Conservation (phyloP, 1,284 basidiomycete species). For the Cutaneotrichosporon dermatis region DNA sequence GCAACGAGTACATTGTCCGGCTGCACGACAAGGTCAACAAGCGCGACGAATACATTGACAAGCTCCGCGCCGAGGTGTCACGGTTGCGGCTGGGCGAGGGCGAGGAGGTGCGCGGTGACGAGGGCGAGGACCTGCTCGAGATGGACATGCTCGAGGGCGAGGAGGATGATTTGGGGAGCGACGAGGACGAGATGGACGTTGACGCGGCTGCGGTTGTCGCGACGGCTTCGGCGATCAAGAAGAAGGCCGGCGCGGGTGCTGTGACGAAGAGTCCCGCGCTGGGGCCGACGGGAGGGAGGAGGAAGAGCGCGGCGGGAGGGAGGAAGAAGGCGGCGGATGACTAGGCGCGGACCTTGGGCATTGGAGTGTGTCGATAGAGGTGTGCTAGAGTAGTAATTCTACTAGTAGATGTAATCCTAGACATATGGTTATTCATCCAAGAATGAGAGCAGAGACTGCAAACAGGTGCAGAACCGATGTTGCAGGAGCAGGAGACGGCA, state of each 20-base stretch:
- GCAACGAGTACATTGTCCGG: slow-evolving; percentile 77
- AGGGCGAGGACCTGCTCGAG: slow-evolving; percentile 38
- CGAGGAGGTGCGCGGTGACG: slow-evolving; percentile 33
- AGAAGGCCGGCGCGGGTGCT: background rate
- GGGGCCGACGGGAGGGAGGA: background rate
- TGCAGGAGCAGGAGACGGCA: background rate
- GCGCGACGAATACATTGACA: slow-evolving; percentile 73
- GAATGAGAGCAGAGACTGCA: background rate
- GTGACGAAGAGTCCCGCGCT: background rate
- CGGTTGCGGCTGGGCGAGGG: slow-evolving; percentile 54
- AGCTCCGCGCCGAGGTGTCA: slow-evolving; percentile 64
- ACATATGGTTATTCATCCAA: background rate
- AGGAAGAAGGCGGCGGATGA: background rate
- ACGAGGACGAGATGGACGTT: slow-evolving; percentile 33
- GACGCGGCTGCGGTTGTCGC: slow-evolving; percentile 5
- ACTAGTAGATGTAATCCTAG: background rate
- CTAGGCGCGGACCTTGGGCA: background rate
- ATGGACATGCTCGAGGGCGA: slow-evolving; percentile 41
- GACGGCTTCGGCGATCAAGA: background rate
- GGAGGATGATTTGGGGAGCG: slow-evolving; percentile 26
- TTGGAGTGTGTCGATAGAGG: background rate
- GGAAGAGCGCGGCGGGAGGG: background rate
- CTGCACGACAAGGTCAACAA: slow-evolving; percentile 74
- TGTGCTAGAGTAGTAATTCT: background rate
- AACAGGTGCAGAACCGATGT: background rate